phyloP scores from a whole-genome alignment of 2,329 filamentous ascomycete genomes.

The Xylariaceae sp. region DNA sequence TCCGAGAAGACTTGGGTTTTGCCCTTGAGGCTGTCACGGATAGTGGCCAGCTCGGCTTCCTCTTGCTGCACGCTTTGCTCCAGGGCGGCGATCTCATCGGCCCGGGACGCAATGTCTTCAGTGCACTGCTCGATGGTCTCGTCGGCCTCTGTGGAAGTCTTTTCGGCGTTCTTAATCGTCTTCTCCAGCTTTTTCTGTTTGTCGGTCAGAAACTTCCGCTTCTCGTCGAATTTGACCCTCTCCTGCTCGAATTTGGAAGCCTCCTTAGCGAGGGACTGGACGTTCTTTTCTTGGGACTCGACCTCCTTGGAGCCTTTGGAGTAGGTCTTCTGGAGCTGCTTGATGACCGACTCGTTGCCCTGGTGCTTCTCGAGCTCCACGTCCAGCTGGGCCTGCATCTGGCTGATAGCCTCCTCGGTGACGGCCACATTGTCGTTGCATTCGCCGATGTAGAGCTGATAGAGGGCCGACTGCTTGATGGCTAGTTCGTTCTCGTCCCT shows the following conservation, averaged over 20 bases:
- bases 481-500: conserved; percentile 89
- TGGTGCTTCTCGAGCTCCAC: conserved; percentile 86
- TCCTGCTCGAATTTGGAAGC: conserved; percentile 93
- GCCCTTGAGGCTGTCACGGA: conserved; percentile 82
- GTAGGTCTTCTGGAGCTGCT: conserved; percentile 78
- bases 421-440: conserved; percentile 84
- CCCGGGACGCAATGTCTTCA: conserved; percentile 69
- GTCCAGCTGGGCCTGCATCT: conserved; percentile 82
- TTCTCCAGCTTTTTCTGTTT: conserved; percentile 97
- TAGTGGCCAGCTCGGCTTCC: conserved; percentile 72
- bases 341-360: conserved; percentile 84
- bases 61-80: conserved; percentile 71
- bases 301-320: conserved; percentile 76
- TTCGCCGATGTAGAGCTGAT: conserved; percentile 84
- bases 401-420: conserved; percentile 80
- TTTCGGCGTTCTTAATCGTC: conserved; percentile 68
- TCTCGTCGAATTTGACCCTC: conserved; percentile 94
- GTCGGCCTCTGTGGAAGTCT: conserved; percentile 64
- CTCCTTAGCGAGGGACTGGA: conserved; percentile 73
- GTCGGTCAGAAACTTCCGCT: conserved; percentile 82
- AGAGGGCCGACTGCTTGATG: conserved; percentile 82
- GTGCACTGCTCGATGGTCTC: conserved; percentile 71
- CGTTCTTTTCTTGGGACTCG: conserved; percentile 73
- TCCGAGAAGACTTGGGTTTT: conserved; percentile 95
- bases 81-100: conserved; percentile 65